Evolutionary conservation across 805 yeast species (phyloP), one percentile per base, ranked within the genome.

Genomic region (Alloascoidea africana): DNA sequence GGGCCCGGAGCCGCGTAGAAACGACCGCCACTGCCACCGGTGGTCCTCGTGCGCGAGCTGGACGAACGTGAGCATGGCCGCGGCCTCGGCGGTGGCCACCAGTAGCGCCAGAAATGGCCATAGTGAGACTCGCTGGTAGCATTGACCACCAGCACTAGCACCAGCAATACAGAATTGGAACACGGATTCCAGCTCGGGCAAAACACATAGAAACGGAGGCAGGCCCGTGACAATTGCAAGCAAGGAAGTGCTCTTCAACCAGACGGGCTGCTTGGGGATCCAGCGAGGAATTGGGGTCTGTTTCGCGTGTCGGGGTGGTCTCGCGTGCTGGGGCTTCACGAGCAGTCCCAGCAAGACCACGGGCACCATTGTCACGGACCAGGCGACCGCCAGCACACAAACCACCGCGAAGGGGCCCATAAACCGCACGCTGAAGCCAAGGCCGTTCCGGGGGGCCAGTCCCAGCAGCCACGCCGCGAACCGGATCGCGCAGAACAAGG

Each of bases 11-110:
- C 93, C 83, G 18, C 76, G 71, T 38, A 72, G 54, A 54, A 83
- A 84, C 8, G 85, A 63, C 45, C 76, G 65, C 94, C 94, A 84
- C 51, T 82, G 83, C 95, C 95, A 86, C 45, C 66, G 59, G 36
- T 70, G 69, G 49, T 62, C 68, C 37, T 68, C 70, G 45, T 69
- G 60, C 16, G 65, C 63, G 47, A 84, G 62, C 34, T 78, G 66
- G 33, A 79, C 51, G 49, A 78, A 84, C 5, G 78, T 66, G 4
- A 80, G 73, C 33, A 84, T 71, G 16, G 84, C 65, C 5, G 87
- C 72, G 38, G 80, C 70, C 54, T 84, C 94, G 32, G 73, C 59
- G 15, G 82, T 73, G 11, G 81, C 74, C 27, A 80, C 60, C 34
- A 73, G 56, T 27, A 82, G 60, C 34, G 83, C 16, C 78, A 63